These are phyloP conservation scores for Xylariaceae sp. DNA, from an alignment of 2,329 filamentous ascomycete species.

Conservation along the genomic window DNA sequence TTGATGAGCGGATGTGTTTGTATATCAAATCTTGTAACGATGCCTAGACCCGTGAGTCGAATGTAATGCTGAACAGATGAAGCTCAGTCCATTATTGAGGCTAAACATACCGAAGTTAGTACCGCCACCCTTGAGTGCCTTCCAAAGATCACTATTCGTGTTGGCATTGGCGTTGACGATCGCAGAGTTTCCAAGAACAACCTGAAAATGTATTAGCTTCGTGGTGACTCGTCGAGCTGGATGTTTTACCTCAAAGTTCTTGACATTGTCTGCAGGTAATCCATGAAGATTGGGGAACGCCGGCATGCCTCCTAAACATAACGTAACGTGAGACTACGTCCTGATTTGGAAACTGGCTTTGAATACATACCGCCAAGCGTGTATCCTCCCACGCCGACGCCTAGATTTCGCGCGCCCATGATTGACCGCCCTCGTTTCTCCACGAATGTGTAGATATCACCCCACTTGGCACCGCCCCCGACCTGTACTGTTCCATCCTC, in stretches of 20 bases:
- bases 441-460: constrained; percentile 12
- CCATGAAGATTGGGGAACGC: constrained; percentile 19
- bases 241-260: constrained; percentile 15
- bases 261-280: constrained; percentile 13
- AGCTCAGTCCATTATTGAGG: not conserved
- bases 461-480: constrained; percentile 14
- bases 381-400: constrained; percentile 18
- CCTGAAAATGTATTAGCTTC: not conserved
- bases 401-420: constrained; percentile 15
- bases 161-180: constrained; percentile 17
- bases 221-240: too few species aligned
- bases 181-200: constrained; percentile 14
- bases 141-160: constrained; percentile 13
- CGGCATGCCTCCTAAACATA: constrained; percentile 14
- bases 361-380: constrained; percentile 14
- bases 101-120: constrained; percentile 17
- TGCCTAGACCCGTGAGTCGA: constrained; percentile 7
- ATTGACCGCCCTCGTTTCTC: constrained; percentile 9
- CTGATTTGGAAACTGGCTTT: not conserved
- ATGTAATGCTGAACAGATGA: not conserved
- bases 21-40: constrained; percentile 19
- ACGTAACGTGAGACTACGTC: not conserved
- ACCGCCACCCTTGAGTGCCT: constrained; percentile 18
- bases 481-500: not conserved
- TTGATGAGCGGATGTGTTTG: constrained; percentile 14